A percentile compares a stretch with the other conserved stretches of the same genome.
These are phyloP conservation scores for Leonotis leonurus DNA, from an alignment of 257 asterid genomes.

Conservation along the genomic window DNA sequence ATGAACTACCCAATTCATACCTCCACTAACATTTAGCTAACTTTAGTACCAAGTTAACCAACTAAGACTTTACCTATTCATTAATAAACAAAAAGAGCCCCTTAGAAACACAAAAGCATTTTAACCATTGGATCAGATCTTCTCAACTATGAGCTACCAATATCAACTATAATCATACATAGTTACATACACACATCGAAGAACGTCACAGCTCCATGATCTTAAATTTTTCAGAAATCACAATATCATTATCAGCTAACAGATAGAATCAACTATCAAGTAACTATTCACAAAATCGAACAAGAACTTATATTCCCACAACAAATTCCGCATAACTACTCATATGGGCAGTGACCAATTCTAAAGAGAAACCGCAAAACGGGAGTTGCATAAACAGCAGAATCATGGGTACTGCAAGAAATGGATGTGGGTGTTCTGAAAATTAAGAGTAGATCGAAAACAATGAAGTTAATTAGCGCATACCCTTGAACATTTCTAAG, in stretches of 20 bases:
- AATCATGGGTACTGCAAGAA: conserved; percentile 1
- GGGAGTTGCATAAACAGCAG: neutral
- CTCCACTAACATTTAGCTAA: neutral
- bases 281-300: conserved; percentile 1
- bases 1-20: neutral
- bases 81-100: neutral
- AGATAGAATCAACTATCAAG: no score
- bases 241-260: no score
- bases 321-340: neutral
- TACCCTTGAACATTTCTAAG: conserved; percentile 97
- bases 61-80: neutral
- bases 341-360: neutral
- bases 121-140: conserved; percentile 12
- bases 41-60: neutral
- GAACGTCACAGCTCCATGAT: neutral
- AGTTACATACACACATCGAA: neutral
- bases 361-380: neutral
- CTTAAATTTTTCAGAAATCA: neutral
- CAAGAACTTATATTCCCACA: conserved; percentile 6
- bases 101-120: neutral
- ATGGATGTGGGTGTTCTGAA: neutral
- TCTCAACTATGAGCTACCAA: neutral
- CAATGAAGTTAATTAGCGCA: neutral
- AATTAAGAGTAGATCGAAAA: conserved; percentile 30
- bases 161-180: neutral